Base-by-base conservation (phyloP, 345 rosid species). In the Melaleuca quinquenervia region DNA sequence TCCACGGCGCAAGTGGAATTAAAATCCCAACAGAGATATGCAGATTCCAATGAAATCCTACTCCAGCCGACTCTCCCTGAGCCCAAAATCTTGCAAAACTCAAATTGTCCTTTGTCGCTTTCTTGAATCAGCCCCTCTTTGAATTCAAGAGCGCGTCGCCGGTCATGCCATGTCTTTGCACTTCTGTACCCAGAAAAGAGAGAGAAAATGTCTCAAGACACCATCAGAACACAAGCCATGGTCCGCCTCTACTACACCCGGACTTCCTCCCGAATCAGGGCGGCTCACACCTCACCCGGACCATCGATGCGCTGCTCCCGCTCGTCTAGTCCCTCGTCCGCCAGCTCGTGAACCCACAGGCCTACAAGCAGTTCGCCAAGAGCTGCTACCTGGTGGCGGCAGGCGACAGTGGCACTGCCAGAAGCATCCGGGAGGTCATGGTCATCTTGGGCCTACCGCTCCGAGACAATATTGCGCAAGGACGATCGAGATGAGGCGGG, bases 301-400 rank as follows among this genome's bases (percentile, higher is more conserved):
- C 88, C 78, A 93, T 95, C 76, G 92, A 92, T 50, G 96, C 98
- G 26, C 96, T 95, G 2, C 85, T 93, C 58, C 51, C 92, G 82
- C 82, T 91, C 54, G 95, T 94, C 5, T 95, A 97, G 98, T 95
- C 96, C 48, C 88, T 91, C 52, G 85, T 95, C 80, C 95, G 95
- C 32, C 92, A 93, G 18, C 94, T 96, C 86, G 94, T 88, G 78
- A 85, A 90, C 84, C 96, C 96, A 3, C 96, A 93, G 86, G 91
- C 87, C 24, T 94, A 96, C 90, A 94, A 96, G 76, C 90, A 85
- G 85, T 93, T 96, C 85, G 85, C 94, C 6, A 93, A 90, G 90
- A 90, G 91, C 84, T 96, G 97, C 88, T 89, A 83, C 24, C 51
- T 95, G 54, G 87, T 90, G 82, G 50, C 48, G 82, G 50, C 48